Conservation (phyloP, 441 rosid genomes). For the Eruca vesicaria region DNA sequence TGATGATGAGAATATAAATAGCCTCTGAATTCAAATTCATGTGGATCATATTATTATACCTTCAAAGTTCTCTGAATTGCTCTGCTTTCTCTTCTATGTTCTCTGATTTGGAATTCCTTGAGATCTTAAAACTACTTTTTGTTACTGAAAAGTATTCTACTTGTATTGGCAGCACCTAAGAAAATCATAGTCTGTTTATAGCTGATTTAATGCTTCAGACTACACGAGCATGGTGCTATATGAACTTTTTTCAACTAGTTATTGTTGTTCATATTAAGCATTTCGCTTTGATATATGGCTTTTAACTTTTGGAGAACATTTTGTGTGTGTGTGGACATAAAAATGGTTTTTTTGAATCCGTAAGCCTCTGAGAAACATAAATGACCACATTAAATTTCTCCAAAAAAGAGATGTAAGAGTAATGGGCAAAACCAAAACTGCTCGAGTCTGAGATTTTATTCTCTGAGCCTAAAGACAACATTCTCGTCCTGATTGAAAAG, state of each 20-base stretch:
- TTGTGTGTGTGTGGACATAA: not conserved
- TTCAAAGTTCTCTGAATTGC: slow-evolving; percentile 43
- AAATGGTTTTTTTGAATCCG: slow-evolving; percentile 29
- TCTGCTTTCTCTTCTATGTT: slow-evolving; percentile 4
- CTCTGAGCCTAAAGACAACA: too few relatives aligned
- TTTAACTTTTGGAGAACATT: not conserved
- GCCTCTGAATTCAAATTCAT: slow-evolving; percentile 31
- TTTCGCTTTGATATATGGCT: not conserved
- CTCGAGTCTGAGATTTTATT: too few relatives aligned
- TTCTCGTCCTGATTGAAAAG: too few relatives aligned
- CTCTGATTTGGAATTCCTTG: not conserved
- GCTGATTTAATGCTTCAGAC: slow-evolving; percentile 33
- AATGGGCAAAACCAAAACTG: too few relatives aligned
- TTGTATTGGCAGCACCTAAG: slow-evolving; percentile 29
- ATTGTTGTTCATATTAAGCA: not conserved
- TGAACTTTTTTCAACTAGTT: not conserved
- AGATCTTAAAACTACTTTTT: not conserved
- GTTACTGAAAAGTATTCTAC: not conserved
- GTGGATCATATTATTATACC: slow-evolving; percentile 32
- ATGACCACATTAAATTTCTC: not conserved
- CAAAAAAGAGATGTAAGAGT: too few relatives aligned
- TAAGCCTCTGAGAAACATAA: not conserved
- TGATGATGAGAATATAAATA: slow-evolving; percentile 23
- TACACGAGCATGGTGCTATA: slow-evolving; percentile 43
- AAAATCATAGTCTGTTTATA: slow-evolving; percentile 35